Conservation (phyloP, 2,329 filamentous ascomycete species). For the Neofusicoccum cordaticola region DNA sequence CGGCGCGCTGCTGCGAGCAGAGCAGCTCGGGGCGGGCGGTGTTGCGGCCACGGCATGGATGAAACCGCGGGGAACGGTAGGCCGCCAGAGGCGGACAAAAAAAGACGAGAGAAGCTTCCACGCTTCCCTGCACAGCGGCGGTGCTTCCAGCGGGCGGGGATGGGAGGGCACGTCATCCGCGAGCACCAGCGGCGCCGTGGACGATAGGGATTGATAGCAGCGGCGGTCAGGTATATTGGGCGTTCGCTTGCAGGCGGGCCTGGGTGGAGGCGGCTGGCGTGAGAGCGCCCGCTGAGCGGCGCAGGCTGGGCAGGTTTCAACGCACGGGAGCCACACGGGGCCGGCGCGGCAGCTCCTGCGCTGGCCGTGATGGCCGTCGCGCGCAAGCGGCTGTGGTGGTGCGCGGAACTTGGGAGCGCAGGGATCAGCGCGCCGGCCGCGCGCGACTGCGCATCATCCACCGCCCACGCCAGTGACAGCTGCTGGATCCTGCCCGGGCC, state of each 20-base stretch:
- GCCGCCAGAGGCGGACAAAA: not conserved
- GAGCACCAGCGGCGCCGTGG: not conserved
- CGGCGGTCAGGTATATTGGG: not conserved
- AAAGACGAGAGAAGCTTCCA: not conserved
- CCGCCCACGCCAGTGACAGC: constrained; percentile 6
- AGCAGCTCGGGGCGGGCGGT: not conserved
- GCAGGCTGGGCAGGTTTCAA: constrained; percentile 2
- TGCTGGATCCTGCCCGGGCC: constrained; percentile 5
- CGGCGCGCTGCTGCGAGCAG: not conserved
- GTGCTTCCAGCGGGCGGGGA: not conserved
- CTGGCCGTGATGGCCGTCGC: not conserved
- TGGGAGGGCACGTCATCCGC: not conserved
- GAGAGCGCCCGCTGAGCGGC: not conserved
- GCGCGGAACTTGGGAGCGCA: constrained; percentile 5
- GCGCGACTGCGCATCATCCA: not conserved
- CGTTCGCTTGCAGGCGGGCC: not conserved
- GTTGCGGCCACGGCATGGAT: not conserved
- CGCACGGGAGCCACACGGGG: not conserved
- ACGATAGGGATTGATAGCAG: not conserved
- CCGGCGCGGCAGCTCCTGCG: too few relatives aligned
- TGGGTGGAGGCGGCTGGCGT: not conserved
- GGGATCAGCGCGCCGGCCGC: not conserved
- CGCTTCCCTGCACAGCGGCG: not conserved
- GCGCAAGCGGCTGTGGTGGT: constrained; percentile 7
- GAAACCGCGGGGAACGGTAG: not conserved